These are phyloP conservation scores for Ascochyta koolunga DNA, from an alignment of 2,329 filamentous ascomycete species.

Conservation along the genomic window DNA sequence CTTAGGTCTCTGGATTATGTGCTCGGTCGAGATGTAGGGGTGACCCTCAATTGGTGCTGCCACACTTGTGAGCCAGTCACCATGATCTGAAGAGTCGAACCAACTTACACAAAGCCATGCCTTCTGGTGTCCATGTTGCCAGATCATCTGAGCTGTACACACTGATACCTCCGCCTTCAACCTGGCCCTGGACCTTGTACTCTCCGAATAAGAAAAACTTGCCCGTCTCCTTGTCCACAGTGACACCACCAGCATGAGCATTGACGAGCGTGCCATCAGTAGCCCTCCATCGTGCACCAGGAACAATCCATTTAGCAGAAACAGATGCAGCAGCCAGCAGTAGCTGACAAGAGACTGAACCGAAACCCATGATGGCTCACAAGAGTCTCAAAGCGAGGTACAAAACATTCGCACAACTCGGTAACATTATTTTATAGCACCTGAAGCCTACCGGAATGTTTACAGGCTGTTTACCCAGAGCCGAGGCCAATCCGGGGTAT, in stretches of 20 bases:
- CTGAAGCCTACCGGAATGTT: constrained; percentile 6
- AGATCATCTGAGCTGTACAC: constrained; percentile 65
- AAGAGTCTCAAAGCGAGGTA: neutral
- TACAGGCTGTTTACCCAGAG: constrained; percentile 16
- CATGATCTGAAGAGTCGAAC: neutral
- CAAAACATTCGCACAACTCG: neutral
- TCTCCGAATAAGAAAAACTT: constrained; percentile 69
- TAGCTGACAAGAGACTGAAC: constrained; percentile 26
- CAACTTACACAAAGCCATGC: constrained; percentile 59
- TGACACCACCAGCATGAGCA: constrained; percentile 65
- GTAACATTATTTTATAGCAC: constrained; percentile 27
- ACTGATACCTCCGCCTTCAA: constrained; percentile 65
- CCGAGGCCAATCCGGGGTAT: constrained; percentile 33
- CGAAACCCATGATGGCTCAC: constrained; percentile 24
- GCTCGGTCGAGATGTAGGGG: constrained; percentile 60
- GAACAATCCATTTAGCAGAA: constrained; percentile 64
- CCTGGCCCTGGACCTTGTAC: constrained; percentile 63
- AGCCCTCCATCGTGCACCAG: constrained; percentile 66
- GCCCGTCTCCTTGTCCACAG: constrained; percentile 58
- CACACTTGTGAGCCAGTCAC: neutral
- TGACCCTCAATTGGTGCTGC: constrained; percentile 60
- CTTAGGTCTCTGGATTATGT: constrained; percentile 68
- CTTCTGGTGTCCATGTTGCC: constrained; percentile 64
- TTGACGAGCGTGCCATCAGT: constrained; percentile 66
- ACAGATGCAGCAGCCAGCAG: constrained; percentile 31